phyloP scores from a whole-genome alignment of 208 protist genomes.

The Acanthamoeba culbertsoni region DNA sequence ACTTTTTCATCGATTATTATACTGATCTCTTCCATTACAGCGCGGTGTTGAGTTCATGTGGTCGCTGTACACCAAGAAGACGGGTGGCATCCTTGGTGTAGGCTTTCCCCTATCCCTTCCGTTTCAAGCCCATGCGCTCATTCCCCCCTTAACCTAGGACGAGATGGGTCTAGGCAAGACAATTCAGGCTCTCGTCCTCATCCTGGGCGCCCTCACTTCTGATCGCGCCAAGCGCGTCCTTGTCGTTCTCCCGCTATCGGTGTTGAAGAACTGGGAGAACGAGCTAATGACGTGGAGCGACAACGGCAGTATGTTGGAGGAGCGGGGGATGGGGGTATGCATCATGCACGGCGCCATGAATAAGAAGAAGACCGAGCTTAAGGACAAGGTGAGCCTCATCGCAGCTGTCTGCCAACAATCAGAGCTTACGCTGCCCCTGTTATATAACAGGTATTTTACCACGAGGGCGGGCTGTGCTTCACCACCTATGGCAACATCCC shows the following conservation, averaged over 20 bases:
- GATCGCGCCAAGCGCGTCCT: constrained; percentile 4
- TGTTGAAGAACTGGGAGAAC: constrained; percentile 48
- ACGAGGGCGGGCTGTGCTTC: constrained; percentile 35
- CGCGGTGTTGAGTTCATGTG: constrained; percentile 43
- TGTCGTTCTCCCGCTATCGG: constrained; percentile 19
- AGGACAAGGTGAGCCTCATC: neutral
- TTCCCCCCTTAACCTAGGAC: neutral
- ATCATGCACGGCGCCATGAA: constrained; percentile 33
- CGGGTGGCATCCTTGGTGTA: constrained; percentile 58
- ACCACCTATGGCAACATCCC: constrained; percentile 55
- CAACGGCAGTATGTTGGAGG: neutral
- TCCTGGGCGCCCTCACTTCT: neutral
- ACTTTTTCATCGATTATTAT: neutral
- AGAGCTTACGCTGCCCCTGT: neutral
- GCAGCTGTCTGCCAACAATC: neutral
- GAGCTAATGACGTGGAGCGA: constrained; percentile 54
- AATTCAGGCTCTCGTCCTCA: constrained; percentile 22
- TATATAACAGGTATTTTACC: neutral
- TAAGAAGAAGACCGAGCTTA: constrained; percentile 43
- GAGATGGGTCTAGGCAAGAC: constrained; percentile 61
- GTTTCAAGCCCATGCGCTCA: neutral
- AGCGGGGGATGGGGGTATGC: neutral
- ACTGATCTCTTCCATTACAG: neutral
- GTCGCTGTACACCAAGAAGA: constrained; percentile 54
- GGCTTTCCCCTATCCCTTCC: neutral